Percentiles rank a stretch among this genome's conserved stretches.
Evolutionary conservation across 257 asterid genomes (phyloP).

Genomic region (Fraxinus americana): DNA sequence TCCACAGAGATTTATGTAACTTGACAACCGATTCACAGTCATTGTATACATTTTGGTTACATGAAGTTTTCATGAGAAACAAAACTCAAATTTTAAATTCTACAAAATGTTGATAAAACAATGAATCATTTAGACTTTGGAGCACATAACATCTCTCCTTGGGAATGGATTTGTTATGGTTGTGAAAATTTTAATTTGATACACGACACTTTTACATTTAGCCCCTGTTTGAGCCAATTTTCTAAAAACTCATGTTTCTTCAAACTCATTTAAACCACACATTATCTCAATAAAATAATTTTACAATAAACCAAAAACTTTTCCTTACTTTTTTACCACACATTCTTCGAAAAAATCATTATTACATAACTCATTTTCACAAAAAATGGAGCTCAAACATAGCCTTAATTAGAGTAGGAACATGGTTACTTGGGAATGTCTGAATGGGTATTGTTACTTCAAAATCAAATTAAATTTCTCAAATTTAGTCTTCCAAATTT

Average conservation of each 20-base stretch:
- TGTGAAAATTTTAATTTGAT: neutral
- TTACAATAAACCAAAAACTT: no score
- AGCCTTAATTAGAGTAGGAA: neutral
- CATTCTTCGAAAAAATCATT: no score
- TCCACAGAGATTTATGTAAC: neutral
- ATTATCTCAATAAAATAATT: no score
- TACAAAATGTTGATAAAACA: neutral
- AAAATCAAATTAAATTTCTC: neutral
- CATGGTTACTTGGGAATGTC: neutral
- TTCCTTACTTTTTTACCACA: no score
- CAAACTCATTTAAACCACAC: no score
- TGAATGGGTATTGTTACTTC: neutral
- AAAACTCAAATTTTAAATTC: neutral
- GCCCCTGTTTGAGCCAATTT: no score
- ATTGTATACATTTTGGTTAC: neutral
- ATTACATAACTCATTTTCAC: no score
- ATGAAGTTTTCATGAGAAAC: neutral
- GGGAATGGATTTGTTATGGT: neutral
- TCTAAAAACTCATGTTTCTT: no score
- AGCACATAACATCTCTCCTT: neutral
- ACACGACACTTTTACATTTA: neutral
- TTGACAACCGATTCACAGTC: neutral
- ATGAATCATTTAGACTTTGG: neutral
- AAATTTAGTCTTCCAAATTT: neutral
- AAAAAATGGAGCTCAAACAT: no score